Base-by-base conservation (phyloP, 2,329 filamentous ascomycete genomes). In the Mollisiaceae sp. region DNA sequence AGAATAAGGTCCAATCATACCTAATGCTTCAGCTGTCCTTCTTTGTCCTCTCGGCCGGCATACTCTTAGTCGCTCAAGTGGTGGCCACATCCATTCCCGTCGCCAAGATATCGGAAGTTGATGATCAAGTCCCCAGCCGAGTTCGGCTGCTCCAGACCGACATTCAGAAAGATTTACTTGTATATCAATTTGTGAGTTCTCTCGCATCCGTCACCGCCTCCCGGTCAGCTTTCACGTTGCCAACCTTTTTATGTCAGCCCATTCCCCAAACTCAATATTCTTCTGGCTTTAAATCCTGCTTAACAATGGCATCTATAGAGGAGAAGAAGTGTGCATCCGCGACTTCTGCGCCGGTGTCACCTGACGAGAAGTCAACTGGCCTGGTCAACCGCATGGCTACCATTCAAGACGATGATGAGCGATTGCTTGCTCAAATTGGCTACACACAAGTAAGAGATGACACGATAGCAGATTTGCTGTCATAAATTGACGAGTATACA, bases 401-500 rank as follows among this genome's bases (percentile, higher is more conserved):
- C n/a, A 83, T 85, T 65, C 76, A 81, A 43, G 81, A 89, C 71
- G 84, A 87, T 60, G 86, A 89, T 66, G 86, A 88, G 74, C 81
- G 83, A 43, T 76, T 88, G 35, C 78, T 89, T 22, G 85, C 85
- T 63, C 82, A 84, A 62, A 88, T 89, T 71, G 86, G 86, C 36
- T 89, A 89, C 74, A 85, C 82, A 70, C 86, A 88, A 77, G 86
- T 88, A 77, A 63, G 77, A 65, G 2, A n/a, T 18, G 11, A 41
- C 2, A 2, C 0, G 11, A 22, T 52, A 15, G 27, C n/a, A 5
- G 5, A 22, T 9, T 63, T n/a, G 35, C 35, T 63, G 32, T 55
- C 8, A 24, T 38, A 9, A 12, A 8, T 11, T 32, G 15, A 52
- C 24, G 63, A 5, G 64, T 11, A 52, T 24, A 20, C 32, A 89